Percentiles rank a stretch among this genome's conserved stretches.
Evolutionary conservation across 805 yeast species (phyloP).

Genomic region (Saturnispora ahearnii): DNA sequence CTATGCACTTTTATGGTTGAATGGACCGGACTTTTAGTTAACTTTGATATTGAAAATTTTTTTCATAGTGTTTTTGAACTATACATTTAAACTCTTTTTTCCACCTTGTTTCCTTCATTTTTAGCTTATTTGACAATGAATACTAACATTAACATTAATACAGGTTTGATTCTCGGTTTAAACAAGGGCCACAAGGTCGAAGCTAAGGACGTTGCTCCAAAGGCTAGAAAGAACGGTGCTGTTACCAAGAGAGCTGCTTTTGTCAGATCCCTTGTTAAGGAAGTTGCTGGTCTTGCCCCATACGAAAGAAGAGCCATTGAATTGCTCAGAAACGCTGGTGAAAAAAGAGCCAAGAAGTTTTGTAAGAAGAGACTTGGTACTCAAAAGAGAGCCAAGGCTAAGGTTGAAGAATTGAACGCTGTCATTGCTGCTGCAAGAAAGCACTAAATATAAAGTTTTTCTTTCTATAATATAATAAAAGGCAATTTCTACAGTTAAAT

Average conservation of each 20-base stretch:
- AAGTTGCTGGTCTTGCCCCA: constrained; percentile 98
- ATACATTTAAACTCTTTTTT: no score
- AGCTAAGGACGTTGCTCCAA: constrained; percentile 74
- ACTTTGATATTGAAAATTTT: no score
- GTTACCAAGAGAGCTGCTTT: constrained; percentile 90
- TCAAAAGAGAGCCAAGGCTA: constrained; percentile 98
- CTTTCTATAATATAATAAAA: constrained; percentile 1
- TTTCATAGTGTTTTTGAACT: no score
- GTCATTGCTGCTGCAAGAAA: constrained; percentile 96
- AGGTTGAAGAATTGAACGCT: constrained; percentile 97
- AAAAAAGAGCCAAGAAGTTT: constrained; percentile 99
- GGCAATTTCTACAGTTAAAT: neutral
- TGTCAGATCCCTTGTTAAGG: constrained; percentile 92
- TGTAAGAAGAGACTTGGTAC: constrained; percentile 99
- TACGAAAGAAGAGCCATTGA: constrained; percentile 99
- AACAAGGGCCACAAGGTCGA: constrained; percentile 99
- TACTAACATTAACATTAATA: constrained; percentile 5
- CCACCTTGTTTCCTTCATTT: no score
- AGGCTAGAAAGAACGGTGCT: constrained; percentile 85
- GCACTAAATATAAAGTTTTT: constrained; percentile 41
- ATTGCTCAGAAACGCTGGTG: constrained; percentile 99
- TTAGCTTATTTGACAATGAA: neutral
- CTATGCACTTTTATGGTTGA: no score
- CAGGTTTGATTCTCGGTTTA: constrained; percentile 94
- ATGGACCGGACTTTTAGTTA: no score